Base-by-base conservation (phyloP, 345 rosid genomes). In the Diplotaxis tenuifolia region DNA sequence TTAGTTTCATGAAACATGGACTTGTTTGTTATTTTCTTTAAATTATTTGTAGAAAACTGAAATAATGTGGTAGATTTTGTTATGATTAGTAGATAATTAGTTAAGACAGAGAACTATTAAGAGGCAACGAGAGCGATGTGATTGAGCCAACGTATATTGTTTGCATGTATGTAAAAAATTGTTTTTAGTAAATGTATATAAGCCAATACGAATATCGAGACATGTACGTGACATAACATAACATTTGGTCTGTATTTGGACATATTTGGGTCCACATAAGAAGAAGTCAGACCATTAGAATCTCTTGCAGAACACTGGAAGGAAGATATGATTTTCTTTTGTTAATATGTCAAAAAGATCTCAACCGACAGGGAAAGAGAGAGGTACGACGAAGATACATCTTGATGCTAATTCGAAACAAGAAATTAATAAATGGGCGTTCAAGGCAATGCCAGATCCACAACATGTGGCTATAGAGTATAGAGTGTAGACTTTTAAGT, bases 171-270 rank as follows among this genome's bases (percentile, higher is more conserved):
- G 49, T 53, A 27, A 2, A 25, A 25, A 16, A 47, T 16, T 54
- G 38, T 47, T 4, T 10, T 36, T 0, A 57, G 42, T 47, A 49
- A 67, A 58, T 32, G 72, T 59, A 49, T 34, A 4, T 10, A 42
- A 68, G 68, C 78, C 78, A 75, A 68, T 68, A 75, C 74, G 79
- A 68, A 68, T 75, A 68, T 75, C 79, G 79, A 75, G 79, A 75
- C 58, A 75, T 53, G 79, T 75, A 61, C 74, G 69, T 68, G 74
- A 75, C 78, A 52, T 68, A 49, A 68, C 79, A 68, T 75, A 62
- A 14, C 79, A 75, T 75, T 68, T 75, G 79, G 79, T 68, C 69
- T 75, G 74, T 61, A 61, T 61, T 7, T 62, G 69, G 58, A 68
- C 63, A 38, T 19, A 15, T 75, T 29, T 28, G 79, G 74, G 79